phyloP scores from a whole-genome alignment of 2,329 filamentous ascomycete genomes.

The Aspergillus aculeatinus region DNA sequence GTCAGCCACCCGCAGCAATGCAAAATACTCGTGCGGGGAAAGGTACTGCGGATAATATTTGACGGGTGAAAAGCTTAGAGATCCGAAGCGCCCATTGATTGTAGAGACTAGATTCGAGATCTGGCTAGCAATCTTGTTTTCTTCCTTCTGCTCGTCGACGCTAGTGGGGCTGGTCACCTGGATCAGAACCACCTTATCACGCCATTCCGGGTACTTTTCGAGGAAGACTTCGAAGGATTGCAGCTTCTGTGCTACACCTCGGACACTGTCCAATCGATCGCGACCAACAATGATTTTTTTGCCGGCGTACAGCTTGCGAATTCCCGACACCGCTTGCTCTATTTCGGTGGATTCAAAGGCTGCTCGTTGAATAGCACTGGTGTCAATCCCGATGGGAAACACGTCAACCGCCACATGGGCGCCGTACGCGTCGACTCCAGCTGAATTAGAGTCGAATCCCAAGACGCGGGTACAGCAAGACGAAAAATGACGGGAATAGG shows the following conservation, averaged over 20 bases:
- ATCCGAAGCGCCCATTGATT: conserved; percentile 90
- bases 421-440: conserved; percentile 85
- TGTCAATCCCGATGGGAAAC: conserved; percentile 93
- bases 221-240: conserved; percentile 93
- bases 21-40: conserved; percentile 87
- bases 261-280: conserved; percentile 88
- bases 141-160: conserved; percentile 74
- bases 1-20: conserved; percentile 83
- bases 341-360: conserved; percentile 72
- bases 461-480: conserved; percentile 91
- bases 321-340: conserved; percentile 67
- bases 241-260: conserved; percentile 92
- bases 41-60: conserved; percentile 95
- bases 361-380: conserved; percentile 69
- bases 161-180: conserved; percentile 89
- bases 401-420: conserved; percentile 87
- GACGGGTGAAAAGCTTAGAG: conserved; percentile 82
- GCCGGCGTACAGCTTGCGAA: conserved; percentile 76
- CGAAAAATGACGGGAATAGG: conserved; percentile 90
- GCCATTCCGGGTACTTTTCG: conserved; percentile 87
- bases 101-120: conserved; percentile 87
- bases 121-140: conserved; percentile 79
- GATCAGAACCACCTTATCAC: conserved; percentile 86
- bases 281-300: conserved; percentile 95
- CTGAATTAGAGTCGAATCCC: conserved; percentile 81